Conservation (phyloP, 495 filamentous ascomycete genomes). For the Aspergillus coremiiformis region DNA sequence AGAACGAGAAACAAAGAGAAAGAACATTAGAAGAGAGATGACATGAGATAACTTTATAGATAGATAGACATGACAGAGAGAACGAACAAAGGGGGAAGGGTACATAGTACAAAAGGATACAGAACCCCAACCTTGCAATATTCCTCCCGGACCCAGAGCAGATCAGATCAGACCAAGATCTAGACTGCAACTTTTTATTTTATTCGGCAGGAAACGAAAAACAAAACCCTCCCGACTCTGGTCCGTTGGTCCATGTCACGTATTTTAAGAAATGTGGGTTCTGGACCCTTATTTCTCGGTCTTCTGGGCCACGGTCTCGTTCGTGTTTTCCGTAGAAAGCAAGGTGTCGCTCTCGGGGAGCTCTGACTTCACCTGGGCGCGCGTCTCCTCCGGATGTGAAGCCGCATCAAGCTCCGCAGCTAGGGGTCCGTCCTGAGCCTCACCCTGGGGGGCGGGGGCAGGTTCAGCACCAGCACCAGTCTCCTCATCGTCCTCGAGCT, state of each 20-base stretch:
- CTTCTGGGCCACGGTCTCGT: conserved; percentile 13
- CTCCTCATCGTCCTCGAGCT: conserved; percentile 78
- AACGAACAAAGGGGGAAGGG: not conserved
- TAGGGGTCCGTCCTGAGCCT: conserved; percentile 7
- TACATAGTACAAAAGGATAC: not conserved
- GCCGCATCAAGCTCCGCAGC: conserved; percentile 14
- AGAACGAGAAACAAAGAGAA: conserved; percentile 3
- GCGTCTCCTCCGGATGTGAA: conserved; percentile 22
- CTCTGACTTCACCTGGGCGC: conserved; percentile 21
- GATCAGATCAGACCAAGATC: not conserved
- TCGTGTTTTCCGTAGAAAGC: conserved; percentile 37
- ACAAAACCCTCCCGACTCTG: not conserved
- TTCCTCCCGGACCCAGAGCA: not conserved
- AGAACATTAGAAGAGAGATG: conserved; percentile 10
- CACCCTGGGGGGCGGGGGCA: conserved; percentile 13
- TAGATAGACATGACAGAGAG: not conserved
- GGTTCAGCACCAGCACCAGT: conserved; percentile 18
- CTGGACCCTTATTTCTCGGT: conserved; percentile 23
- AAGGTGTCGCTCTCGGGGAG: conserved; percentile 36
- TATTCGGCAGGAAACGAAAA: not conserved
- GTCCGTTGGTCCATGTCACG: not conserved
- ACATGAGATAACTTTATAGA: conserved; percentile 2
- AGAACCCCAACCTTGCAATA: not conserved
- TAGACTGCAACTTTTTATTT: not conserved
- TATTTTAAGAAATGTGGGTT: not conserved